Base-by-base conservation (phyloP, 352 stramenopile species). In the Aphanomyces invadans region DNA sequence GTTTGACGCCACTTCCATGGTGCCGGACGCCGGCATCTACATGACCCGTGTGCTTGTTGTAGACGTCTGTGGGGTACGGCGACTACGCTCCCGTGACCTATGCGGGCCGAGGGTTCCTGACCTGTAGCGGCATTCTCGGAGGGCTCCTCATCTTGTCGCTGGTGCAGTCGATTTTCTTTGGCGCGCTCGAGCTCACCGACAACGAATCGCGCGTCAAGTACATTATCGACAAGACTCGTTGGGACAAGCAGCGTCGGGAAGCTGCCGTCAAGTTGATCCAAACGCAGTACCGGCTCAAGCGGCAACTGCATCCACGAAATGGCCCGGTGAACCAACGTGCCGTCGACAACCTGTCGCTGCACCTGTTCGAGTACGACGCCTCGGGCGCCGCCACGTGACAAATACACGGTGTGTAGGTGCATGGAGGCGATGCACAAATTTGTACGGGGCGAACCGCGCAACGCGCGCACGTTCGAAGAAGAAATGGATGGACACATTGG, bases 151-250 rank as follows among this genome's bases (percentile, higher is more conserved):
- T 89, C 51, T 75, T 90, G 19, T 79, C 80, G n/a, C 71, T 90
- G 28, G 76, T 88, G 33, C 81, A 90, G 64, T 88, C 80, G 19
- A 71, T 89, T 21, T 90, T 90, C 69, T 90, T 89, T 29, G 81
- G 80, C 17, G 78, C 86, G n/a, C 59, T 89, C 1, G 80, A 89
- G 63, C 75, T 90, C 21, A 84, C 81, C 0, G 77, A 76, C 0
- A 78, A 71, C 5, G 81, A 90, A 39, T 70, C 80, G 49, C 79
- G 77, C 42, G 81, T 90, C 31, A 83, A 82, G 64, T 73, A 81
- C 63, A 72, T 90, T 38, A 83, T 89, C n/a, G 80, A 88, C 42
- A 62, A 79, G 49, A 75, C 82, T 21, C 68, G 59, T 26, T 89
- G 81, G 81, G 72, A 86, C 42, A 77, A 84, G 23, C 49, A 56